phyloP scores from a whole-genome alignment of 1,284 basidiomycete genomes.

The Cutaneotrichosporon spelunceum region DNA sequence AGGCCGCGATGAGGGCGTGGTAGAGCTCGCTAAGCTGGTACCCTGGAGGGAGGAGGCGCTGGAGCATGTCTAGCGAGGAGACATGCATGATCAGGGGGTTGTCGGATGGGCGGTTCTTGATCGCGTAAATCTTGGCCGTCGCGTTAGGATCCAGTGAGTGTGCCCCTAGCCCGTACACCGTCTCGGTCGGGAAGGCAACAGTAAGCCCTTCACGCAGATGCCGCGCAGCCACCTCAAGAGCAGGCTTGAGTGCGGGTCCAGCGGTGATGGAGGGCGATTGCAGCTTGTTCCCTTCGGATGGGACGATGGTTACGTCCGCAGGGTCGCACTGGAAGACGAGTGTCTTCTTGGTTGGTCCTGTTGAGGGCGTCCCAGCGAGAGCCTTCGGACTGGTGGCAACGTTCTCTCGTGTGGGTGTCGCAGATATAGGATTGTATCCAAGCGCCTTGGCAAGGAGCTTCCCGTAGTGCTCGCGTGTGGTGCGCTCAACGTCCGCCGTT shows the following conservation, averaged over 20 bases:
- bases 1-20: constrained; percentile 67
- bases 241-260: constrained; percentile 21
- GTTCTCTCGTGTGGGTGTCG: not conserved
- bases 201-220: constrained; percentile 43
- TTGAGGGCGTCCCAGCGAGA: not conserved
- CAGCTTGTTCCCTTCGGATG: constrained; percentile 26
- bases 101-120: constrained; percentile 89
- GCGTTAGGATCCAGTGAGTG: constrained; percentile 67
- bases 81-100: constrained; percentile 98
- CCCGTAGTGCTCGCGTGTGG: constrained; percentile 21
- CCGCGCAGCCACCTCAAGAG: constrained; percentile 37
- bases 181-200: constrained; percentile 95
- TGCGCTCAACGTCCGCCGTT: constrained; percentile 17
- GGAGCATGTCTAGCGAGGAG: constrained; percentile 78
- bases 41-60: constrained; percentile 63
- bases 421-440: not conserved
- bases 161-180: constrained; percentile 95
- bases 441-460: constrained; percentile 10
- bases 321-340: not conserved
- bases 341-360: not conserved
- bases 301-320: not conserved
- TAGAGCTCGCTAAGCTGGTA: constrained; percentile 66
- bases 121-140: constrained; percentile 72
- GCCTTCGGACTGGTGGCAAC: not conserved
- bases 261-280: constrained; percentile 37